Percentiles rank a stretch among this genome's conserved stretches.
phyloP scores from a whole-genome alignment of 495 filamentous ascomycete genomes.

The Jackrogersella multiformis region DNA sequence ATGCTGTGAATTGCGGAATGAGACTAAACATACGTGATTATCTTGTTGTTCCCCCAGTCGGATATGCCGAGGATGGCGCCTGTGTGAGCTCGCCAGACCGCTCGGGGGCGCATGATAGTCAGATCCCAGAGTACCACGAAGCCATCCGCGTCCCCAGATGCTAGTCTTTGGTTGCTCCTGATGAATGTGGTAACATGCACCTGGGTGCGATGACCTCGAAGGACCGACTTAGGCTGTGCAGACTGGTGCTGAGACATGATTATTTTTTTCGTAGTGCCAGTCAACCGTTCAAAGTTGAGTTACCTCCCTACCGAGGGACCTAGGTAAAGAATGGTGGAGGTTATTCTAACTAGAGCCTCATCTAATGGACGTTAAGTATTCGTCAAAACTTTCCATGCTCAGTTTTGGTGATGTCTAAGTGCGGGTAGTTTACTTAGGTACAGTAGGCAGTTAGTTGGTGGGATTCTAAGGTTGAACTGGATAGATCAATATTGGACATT shows the following conservation, averaged over 20 bases:
- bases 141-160: slow-evolving; percentile 90
- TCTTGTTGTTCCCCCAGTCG: slow-evolving; percentile 68
- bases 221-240: slow-evolving; percentile 81
- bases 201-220: slow-evolving; percentile 84
- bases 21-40: slow-evolving; percentile 76
- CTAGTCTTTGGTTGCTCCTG: slow-evolving; percentile 74
- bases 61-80: slow-evolving; percentile 76
- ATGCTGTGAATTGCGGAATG: slow-evolving; percentile 24
- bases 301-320: neutral
- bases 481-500: neutral
- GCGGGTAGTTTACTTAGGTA: neutral
- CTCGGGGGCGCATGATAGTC: slow-evolving; percentile 79
- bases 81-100: slow-evolving; percentile 89
- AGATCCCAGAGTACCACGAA: slow-evolving; percentile 90
- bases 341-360: neutral
- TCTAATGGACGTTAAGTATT: neutral
- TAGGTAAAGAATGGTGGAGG: neutral
- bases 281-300: no score
- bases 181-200: slow-evolving; percentile 83
- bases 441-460: no score
- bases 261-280: neutral
- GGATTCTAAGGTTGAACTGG: no score
- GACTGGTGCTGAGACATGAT: slow-evolving; percentile 51
- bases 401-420: neutral
- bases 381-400: slow-evolving; percentile 1